Percentiles rank a stretch among this genome's conserved stretches.
Conservation (phyloP, 2,329 filamentous ascomycete genomes). For the Emydomyces testavorans region DNA sequence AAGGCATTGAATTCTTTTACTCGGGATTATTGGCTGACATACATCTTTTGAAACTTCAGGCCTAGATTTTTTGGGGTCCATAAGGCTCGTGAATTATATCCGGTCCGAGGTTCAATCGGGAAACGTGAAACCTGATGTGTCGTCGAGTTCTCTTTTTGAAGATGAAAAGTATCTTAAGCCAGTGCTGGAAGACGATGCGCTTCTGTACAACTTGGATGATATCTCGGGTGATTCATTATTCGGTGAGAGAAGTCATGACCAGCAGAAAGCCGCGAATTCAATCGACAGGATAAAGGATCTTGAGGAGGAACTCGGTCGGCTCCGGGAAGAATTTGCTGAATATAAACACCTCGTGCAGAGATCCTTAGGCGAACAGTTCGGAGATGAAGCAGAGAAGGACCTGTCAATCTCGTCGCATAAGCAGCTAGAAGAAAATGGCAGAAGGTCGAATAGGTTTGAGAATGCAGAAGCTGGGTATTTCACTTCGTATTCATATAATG, state of each 20-base stretch:
- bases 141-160: constrained; percentile 52
- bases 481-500: constrained; percentile 55
- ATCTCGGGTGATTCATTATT: constrained; percentile 42
- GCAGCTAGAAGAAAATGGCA: constrained; percentile 17
- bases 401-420: not conserved
- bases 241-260: constrained; percentile 13
- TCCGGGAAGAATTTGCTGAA: constrained; percentile 52
- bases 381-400: constrained; percentile 41
- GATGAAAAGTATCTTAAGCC: constrained; percentile 75
- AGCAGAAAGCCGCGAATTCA: constrained; percentile 26
- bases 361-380: constrained; percentile 56
- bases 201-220: constrained; percentile 80
- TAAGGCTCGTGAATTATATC: constrained; percentile 64
- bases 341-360: constrained; percentile 55
- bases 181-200: constrained; percentile 74
- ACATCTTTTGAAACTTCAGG: constrained; percentile 30
- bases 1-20: not conserved
- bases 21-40: constrained; percentile 4
- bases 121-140: constrained; percentile 42
- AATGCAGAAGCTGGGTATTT: constrained; percentile 53
- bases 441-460: constrained; percentile 27
- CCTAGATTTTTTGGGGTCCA: constrained; percentile 60
- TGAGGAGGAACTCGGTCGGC: constrained; percentile 49
- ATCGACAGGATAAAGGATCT: constrained; percentile 46
- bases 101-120: constrained; percentile 39